Conservation (phyloP, 257 asterid species). For the Petrea volubilis region DNA sequence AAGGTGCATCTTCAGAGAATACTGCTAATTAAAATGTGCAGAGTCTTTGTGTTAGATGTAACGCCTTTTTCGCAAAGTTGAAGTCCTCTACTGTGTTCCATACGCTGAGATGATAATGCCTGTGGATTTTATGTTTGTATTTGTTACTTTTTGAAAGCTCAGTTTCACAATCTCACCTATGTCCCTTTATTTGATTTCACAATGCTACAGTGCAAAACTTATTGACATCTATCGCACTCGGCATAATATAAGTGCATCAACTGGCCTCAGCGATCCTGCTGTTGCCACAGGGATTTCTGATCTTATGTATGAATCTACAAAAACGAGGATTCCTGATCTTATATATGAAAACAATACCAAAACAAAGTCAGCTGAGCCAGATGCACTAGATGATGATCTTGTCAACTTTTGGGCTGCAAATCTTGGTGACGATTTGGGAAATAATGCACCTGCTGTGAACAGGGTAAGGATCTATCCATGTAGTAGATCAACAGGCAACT, state of each 20-base stretch:
- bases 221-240: constrained; percentile 95
- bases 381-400: constrained; percentile 90
- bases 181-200: constrained; percentile 22
- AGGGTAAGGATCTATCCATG: constrained; percentile 57
- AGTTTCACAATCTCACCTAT: constrained; percentile 32
- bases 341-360: constrained; percentile 66
- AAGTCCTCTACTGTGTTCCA: constrained; percentile 6
- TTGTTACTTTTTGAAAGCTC: constrained; percentile 17
- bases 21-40: neutral
- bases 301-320: constrained; percentile 88
- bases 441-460: constrained; percentile 94
- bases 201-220: constrained; percentile 76
- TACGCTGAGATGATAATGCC: neutral
- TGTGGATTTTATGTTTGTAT: constrained; percentile 4
- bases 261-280: constrained; percentile 96
- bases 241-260: constrained; percentile 95
- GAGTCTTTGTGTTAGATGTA: neutral
- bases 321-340: constrained; percentile 74
- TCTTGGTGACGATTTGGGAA: constrained; percentile 80
- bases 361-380: constrained; percentile 62
- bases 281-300: constrained; percentile 97
- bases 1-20: constrained; percentile 47
- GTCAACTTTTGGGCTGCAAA: constrained; percentile 97
- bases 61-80: neutral
- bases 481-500: neutral